These are phyloP conservation scores for Coniochaeta ligniaria DNA, from an alignment of 2,329 filamentous ascomycete genomes.

Conservation along the genomic window DNA sequence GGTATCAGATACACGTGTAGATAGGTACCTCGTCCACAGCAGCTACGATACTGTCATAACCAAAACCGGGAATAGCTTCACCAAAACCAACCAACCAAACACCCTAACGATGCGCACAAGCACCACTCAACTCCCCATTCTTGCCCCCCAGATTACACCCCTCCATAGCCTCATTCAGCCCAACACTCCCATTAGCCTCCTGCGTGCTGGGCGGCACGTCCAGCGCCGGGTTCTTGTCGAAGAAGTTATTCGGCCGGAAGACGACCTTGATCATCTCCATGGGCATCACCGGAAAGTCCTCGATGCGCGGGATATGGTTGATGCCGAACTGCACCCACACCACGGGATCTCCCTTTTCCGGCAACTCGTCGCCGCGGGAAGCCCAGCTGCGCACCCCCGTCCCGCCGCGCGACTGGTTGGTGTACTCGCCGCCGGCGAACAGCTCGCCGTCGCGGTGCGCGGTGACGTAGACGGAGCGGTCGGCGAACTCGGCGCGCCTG, in stretches of 20 bases:
- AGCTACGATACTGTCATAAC: no score
- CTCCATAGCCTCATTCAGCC: constrained; percentile 12
- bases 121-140: constrained; percentile 6
- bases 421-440: constrained; percentile 28
- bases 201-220: constrained; percentile 41
- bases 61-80: no score
- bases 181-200: constrained; percentile 29
- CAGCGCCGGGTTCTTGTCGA: constrained; percentile 40
- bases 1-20: no score
- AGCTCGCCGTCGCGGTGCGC: constrained; percentile 26
- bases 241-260: constrained; percentile 45
- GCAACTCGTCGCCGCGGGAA: constrained; percentile 31
- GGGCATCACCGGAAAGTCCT: constrained; percentile 65
- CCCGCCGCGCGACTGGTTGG: constrained; percentile 31
- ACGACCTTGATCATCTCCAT: constrained; percentile 45
- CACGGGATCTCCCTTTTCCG: constrained; percentile 36
- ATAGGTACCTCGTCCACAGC: no score
- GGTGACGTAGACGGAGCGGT: constrained; percentile 27
- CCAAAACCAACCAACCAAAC: no score
- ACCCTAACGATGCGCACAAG: constrained; percentile 1
- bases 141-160: background rate
- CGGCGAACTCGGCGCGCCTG: constrained; percentile 27
- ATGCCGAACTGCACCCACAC: constrained; percentile 48
- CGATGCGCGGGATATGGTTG: constrained; percentile 54
- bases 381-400: constrained; percentile 25